phyloP scores from a whole-genome alignment of 768 basidiomycete species.

The Termitomyces sp. region DNA sequence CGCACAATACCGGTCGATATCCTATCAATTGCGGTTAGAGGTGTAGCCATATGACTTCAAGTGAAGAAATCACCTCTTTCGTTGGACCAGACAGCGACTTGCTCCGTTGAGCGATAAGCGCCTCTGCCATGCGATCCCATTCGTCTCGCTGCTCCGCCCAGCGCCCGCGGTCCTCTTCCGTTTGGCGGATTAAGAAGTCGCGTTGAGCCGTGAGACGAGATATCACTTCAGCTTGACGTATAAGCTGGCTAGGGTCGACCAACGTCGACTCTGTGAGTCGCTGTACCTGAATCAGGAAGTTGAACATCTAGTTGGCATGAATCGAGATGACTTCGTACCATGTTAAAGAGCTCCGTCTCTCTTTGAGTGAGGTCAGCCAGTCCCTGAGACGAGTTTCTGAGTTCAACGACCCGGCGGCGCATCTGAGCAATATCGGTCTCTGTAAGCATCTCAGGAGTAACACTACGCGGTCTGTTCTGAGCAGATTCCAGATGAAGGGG shows the following conservation, averaged over 20 bases:
- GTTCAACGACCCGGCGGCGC: slow-evolving; percentile 40
- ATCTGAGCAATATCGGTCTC: slow-evolving; percentile 46
- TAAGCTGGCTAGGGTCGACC: slow-evolving; percentile 41
- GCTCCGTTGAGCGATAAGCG: slow-evolving; percentile 49
- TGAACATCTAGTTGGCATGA: background rate
- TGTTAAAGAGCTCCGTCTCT: slow-evolving; percentile 52
- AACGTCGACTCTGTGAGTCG: slow-evolving; percentile 38
- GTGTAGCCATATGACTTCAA: background rate
- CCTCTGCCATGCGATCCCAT: slow-evolving; percentile 68
- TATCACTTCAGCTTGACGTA: slow-evolving; percentile 62
- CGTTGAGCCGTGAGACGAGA: slow-evolving; percentile 51
- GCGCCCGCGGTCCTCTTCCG: slow-evolving; percentile 53
- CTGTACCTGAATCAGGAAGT: slow-evolving; percentile 34
- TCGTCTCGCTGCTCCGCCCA: slow-evolving; percentile 62
- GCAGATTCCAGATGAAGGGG: slow-evolving; percentile 20
- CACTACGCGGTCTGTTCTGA: slow-evolving; percentile 9
- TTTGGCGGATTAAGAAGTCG: slow-evolving; percentile 48
- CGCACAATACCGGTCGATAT: slow-evolving; percentile 47
- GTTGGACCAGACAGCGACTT: slow-evolving; percentile 24
- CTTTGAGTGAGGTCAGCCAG: slow-evolving; percentile 18
- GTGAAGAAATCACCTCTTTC: slow-evolving; percentile 10
- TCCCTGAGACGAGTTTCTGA: slow-evolving; percentile 29
- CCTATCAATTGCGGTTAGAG: slow-evolving; percentile 32
- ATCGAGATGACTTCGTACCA: slow-evolving; percentile 37
- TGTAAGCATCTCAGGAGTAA: slow-evolving; percentile 33